Percentiles rank a stretch among this genome's conserved stretches.
Evolutionary conservation across 306 rosid species (phyloP).

Genomic region (Senna tora): DNA sequence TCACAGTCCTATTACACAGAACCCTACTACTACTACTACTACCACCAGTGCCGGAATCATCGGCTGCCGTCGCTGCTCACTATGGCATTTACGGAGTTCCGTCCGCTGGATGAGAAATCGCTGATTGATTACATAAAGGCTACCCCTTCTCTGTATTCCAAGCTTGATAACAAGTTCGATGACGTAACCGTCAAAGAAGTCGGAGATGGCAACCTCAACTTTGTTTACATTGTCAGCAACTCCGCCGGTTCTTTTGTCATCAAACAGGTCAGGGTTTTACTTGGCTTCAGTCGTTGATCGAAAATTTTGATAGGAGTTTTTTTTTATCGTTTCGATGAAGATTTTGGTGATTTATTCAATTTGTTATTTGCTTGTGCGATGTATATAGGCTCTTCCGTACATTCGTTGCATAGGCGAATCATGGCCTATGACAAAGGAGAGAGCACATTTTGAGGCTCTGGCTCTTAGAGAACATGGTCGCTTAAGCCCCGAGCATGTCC

Average conservation of each 20-base stretch:
- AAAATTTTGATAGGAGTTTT: neutral
- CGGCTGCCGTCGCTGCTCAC: neutral
- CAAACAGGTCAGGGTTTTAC: slow-evolving; percentile 66
- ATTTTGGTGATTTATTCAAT: neutral
- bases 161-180: slow-evolving; percentile 57
- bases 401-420: slow-evolving; percentile 88
- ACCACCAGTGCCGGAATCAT: neutral
- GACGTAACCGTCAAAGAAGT: slow-evolving; percentile 72
- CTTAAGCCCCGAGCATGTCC: slow-evolving; percentile 68
- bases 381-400: slow-evolving; percentile 77
- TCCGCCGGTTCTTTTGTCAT: slow-evolving; percentile 75
- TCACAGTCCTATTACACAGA: neutral
- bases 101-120: slow-evolving; percentile 62
- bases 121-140: slow-evolving; percentile 73
- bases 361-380: slow-evolving; percentile 4
- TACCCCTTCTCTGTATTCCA: slow-evolving; percentile 69
- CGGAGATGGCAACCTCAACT: slow-evolving; percentile 92
- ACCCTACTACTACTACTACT: neutral
- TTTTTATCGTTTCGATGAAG: neutral
- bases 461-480: slow-evolving; percentile 52
- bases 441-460: slow-evolving; percentile 84
- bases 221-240: slow-evolving; percentile 71
- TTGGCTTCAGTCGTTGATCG: neutral
- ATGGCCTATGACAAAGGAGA: slow-evolving; percentile 94
- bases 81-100: slow-evolving; percentile 75